Percentiles rank a stretch among this genome's conserved stretches.
These are phyloP conservation scores for Pholiota molesta DNA, from an alignment of 768 basidiomycete species.

Conservation along the genomic window DNA sequence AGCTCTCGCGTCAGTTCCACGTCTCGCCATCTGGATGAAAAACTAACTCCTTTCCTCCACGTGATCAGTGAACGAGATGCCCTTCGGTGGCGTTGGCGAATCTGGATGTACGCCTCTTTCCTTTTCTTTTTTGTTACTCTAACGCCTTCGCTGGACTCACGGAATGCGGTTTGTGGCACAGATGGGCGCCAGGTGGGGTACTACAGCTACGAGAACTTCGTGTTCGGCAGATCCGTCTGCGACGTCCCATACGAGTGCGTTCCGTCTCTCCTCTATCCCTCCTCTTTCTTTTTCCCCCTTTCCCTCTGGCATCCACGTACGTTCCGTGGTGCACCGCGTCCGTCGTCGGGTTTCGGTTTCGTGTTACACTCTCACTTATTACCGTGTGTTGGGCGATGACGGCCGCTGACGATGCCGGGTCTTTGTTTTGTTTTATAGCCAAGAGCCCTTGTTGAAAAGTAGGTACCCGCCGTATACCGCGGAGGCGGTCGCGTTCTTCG, in stretches of 20 bases:
- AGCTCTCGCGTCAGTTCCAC: conserved; percentile 45
- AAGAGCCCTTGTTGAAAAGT: conserved; percentile 38
- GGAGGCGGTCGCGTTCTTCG: conserved; percentile 35
- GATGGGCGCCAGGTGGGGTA: conserved; percentile 59
- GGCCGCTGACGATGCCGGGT: too few relatives aligned
- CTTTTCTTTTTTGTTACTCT: background rate
- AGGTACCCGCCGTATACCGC: conserved; percentile 58
- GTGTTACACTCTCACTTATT: too few relatives aligned
- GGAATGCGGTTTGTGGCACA: conserved; percentile 20
- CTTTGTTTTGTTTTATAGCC: conserved; percentile 33
- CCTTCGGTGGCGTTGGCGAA: conserved; percentile 50
- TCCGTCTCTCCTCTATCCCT: background rate
- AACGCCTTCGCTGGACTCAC: background rate
- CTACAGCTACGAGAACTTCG: conserved; percentile 58
- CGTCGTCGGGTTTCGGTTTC: too few relatives aligned
- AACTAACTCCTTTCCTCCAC: background rate
- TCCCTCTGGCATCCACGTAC: too few relatives aligned
- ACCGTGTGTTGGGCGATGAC: too few relatives aligned
- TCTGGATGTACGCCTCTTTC: conserved; percentile 57
- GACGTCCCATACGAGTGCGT: conserved; percentile 57
- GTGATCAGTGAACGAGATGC: conserved; percentile 28
- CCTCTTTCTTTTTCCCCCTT: too few relatives aligned
- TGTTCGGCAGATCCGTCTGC: conserved; percentile 48
- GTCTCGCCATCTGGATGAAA: background rate
- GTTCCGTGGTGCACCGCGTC: too few relatives aligned